Evolutionary conservation across 108 stramenopile species (phyloP).

Genomic region (Skeletonema marinoi): DNA sequence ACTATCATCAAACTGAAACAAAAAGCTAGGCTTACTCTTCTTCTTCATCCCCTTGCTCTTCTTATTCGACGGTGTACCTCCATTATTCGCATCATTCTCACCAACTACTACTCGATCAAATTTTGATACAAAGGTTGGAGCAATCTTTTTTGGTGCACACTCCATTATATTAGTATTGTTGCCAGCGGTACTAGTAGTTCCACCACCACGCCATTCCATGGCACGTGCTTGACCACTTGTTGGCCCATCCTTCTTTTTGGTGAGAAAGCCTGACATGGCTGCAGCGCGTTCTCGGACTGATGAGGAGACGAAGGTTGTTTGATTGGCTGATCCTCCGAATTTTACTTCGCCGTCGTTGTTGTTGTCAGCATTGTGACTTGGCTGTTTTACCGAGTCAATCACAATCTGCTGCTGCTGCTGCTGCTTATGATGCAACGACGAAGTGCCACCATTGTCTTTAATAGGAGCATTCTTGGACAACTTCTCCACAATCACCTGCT

Average conservation of each 20-base stretch:
- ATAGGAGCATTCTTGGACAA: neutral
- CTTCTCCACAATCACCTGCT: neutral
- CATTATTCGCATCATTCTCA: neutral
- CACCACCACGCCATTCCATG: neutral
- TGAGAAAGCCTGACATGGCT: neutral
- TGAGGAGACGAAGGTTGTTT: neutral
- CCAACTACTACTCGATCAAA: neutral
- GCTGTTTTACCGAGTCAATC: no score
- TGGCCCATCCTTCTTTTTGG: neutral
- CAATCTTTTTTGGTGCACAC: neutral
- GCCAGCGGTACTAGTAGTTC: neutral
- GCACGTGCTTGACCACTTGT: neutral
- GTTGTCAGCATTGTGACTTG: no score
- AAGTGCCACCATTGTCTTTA: neutral
- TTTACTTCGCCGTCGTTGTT: neutral
- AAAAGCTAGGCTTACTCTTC: neutral
- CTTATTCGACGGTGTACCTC: neutral
- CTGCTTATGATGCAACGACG: no score
- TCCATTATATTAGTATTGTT: neutral
- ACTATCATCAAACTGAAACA: neutral
- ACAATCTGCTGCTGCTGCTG: no score
- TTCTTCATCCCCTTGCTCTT: neutral
- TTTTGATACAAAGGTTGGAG: neutral
- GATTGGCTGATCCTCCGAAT: neutral
- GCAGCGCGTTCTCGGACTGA: neutral